These are phyloP conservation scores for Tetradesmus lagerheimii DNA, from an alignment of 139 green algal genomes.

Conservation along the genomic window DNA sequence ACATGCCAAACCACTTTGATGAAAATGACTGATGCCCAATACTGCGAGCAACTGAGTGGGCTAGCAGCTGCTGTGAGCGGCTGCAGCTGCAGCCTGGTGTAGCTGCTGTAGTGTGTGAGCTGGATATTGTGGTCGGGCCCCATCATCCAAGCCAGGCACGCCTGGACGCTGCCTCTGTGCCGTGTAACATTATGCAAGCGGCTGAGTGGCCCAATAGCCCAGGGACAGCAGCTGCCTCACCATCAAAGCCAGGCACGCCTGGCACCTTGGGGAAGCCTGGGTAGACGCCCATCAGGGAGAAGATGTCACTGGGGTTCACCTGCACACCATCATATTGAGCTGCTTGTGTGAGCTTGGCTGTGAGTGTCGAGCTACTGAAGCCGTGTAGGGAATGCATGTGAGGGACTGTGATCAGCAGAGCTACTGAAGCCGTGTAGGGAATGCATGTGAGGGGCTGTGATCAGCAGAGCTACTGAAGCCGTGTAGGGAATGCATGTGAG, in stretches of 20 bases:
- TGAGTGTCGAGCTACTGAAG: neutral
- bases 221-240: neutral
- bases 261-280: constrained; percentile 36
- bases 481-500: neutral
- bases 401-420: neutral
- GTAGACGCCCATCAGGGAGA: constrained; percentile 30
- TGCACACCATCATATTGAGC: neutral
- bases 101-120: too few species aligned
- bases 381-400: neutral
- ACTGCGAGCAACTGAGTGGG: too few species aligned
- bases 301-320: constrained; percentile 26
- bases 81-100: too few species aligned
- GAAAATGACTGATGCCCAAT: too few species aligned
- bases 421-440: neutral
- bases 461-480: neutral
- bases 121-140: too few species aligned
- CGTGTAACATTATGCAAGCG: too few species aligned
- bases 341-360: neutral
- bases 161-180: too few species aligned
- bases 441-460: neutral
- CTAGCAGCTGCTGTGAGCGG: too few species aligned
- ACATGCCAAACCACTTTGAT: too few species aligned
- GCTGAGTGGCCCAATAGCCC: too few species aligned
- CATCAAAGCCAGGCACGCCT: constrained; percentile 43
- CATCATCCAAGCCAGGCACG: too few species aligned